Evolutionary conservation across 495 filamentous ascomycete species (phyloP), one percentile per base, ranked within the genome.

Genomic region (Rostrohypoxylon terebratum): DNA sequence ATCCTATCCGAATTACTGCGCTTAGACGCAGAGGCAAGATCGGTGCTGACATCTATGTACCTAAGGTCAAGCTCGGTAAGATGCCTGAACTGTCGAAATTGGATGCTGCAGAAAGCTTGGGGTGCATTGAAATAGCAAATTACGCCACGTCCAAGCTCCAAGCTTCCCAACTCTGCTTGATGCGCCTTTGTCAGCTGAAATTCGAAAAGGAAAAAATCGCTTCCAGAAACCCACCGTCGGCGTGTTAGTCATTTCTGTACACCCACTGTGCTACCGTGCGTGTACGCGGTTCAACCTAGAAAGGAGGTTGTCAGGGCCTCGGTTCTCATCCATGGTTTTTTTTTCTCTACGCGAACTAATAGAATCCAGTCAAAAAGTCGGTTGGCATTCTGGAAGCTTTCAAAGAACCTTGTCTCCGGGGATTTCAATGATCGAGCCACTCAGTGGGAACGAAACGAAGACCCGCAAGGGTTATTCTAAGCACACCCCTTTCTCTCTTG

Each of bases 81-180:
- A 23, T 64, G 67, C 71, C 50, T 70, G 31, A 53, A 64, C 57
- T 58, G 57, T 63, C 59, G 72, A 71, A 71, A 71, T 71, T 74
- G 68, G 64, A 47, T 64, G 59, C 51, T 59, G 33, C 53, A 38
- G 38, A 70, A 59, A 63, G 47, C 16, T 47, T 25, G 44, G 62
- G 36, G 25, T 48, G 72, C 72, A 75, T 75, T 74, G 59, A 75
- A 63, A 61, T 51, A 68, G 68, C 40, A 75, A 75, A 75, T 75
- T 75, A 42, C 63, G 64, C 72, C 42, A 67, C 71, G 23, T 72
- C 64, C 58, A 61, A 65, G 68, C 71, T 61, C 2, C 28, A 28
- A 28, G 28, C 28, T 28, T 28, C 28, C 2, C 28, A 28, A 28
- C 28, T 28, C n/a, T 53, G 53, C 54, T 62, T 42, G 20, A 57